Percentiles rank a stretch among this genome's conserved stretches.
These are phyloP conservation scores for Flueggea neowawraea DNA, from an alignment of 441 rosid species.

Conservation along the genomic window DNA sequence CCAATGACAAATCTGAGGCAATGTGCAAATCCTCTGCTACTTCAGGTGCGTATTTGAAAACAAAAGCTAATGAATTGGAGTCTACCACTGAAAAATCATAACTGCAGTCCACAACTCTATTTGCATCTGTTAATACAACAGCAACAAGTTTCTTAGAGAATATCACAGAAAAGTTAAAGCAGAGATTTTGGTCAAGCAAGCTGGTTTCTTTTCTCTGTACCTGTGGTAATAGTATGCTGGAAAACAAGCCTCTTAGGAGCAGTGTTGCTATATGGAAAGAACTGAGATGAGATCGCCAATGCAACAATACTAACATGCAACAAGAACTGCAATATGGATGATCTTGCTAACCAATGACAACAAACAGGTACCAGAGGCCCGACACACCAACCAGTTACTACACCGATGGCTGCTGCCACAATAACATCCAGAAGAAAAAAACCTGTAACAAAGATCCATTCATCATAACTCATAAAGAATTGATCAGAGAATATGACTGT, in stretches of 20 bases:
- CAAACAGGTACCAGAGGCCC: conserved; percentile 86
- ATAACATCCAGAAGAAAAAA: conserved; percentile 64
- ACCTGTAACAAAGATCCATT: conserved; percentile 42
- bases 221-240: conserved; percentile 78
- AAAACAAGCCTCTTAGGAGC: conserved; percentile 95
- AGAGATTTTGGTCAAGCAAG: not conserved
- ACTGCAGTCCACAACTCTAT: conserved; percentile 51
- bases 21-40: conserved; percentile 55
- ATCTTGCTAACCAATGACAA: conserved; percentile 74
- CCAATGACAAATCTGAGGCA: conserved; percentile 47
- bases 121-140: conserved; percentile 53
- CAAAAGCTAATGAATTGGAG: conserved; percentile 72
- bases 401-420: conserved; percentile 71
- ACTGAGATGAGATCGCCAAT: conserved; percentile 87
- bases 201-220: conserved; percentile 39
- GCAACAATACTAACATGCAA: conserved; percentile 64
- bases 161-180: not conserved
- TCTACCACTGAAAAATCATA: conserved; percentile 78
- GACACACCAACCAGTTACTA: conserved; percentile 70
- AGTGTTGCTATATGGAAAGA: conserved; percentile 84
- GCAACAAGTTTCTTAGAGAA: conserved; percentile 11
- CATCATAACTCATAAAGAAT: not conserved
- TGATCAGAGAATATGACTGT: not conserved
- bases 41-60: conserved; percentile 72
- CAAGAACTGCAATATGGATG: conserved; percentile 72